Base-by-base conservation (phyloP, 2,329 filamentous ascomycete species). In the Thielaviopsis punctulata region DNA sequence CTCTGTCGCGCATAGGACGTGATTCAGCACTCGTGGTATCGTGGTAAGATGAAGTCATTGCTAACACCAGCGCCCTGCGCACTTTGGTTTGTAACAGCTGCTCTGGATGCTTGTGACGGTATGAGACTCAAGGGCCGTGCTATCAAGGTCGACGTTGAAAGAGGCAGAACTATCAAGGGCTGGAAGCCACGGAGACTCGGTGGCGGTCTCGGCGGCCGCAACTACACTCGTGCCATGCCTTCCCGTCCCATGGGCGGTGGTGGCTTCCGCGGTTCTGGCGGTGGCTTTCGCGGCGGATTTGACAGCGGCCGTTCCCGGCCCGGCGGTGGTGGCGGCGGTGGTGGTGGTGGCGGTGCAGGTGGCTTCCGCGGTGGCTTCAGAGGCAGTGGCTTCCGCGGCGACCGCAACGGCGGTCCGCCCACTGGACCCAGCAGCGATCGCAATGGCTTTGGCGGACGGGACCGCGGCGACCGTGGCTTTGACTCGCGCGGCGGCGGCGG, bases 111-210 rank as follows among this genome's bases (percentile, higher is more conserved):
- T 60, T 80, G 76, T 65, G 89, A 96, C 75, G 86, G 86, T 58
- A 84, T 95, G 62, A 82, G 83, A 60, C 95, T 98, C 69, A 93
- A 88, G 65, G 89, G 93, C 64, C 81, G 90, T 62, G 81, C 84
- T 61, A 86, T 96, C 62, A 80, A 95, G 63, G 88, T 96, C 62
- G 92, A 98, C 64, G 90, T 96, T 56, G 92, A 98, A 69, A 82
- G 92, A 62, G 92, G 92, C 59, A 84, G 92, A 60, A 96, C 92
- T 27, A 87, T 95, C 41, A 85, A 86, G 62, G 87, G 84, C 48
- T 98, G 92, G 92, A 84, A 86, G 62, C 92, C 92, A 56, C 82
- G 86, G 59, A 83, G 92, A 57, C 83, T 94, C 50, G 92, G 90
- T 54, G 92, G 92, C 58, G 92, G 92, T 46, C 77, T 95, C 2